These are phyloP conservation scores for Tritrichomonas musculus DNA, from an alignment of 208 protist genomes.

Conservation along the genomic window DNA sequence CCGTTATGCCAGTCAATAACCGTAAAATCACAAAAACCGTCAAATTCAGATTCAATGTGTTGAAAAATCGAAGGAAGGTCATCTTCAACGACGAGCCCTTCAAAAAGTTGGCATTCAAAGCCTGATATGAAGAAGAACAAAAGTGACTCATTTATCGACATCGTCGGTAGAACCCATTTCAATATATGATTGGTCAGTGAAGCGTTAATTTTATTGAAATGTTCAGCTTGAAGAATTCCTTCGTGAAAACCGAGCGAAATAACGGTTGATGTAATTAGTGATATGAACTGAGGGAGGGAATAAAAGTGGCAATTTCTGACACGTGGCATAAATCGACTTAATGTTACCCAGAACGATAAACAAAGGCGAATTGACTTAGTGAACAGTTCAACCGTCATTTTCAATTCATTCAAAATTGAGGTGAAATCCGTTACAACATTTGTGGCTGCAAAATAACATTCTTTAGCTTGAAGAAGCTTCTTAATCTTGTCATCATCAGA, in stretches of 20 bases:
- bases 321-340: not conserved
- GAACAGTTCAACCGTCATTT: not conserved
- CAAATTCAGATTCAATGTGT: not conserved
- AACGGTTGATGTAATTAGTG: not conserved
- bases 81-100: not conserved
- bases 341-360: not conserved
- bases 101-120: not conserved
- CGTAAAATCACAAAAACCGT: not conserved
- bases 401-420: not conserved
- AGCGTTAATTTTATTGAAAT: not conserved
- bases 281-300: not conserved
- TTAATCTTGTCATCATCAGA: not conserved
- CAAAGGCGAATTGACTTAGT: not conserved
- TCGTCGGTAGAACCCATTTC: not conserved
- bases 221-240: not conserved
- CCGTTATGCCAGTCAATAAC: not conserved
- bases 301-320: not conserved
- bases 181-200: not conserved
- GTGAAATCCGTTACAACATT: not conserved
- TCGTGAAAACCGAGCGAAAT: not conserved
- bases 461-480: not conserved
- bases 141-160: not conserved
- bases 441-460: constrained; percentile 19
- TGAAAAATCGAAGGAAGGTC: not conserved
- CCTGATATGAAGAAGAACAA: not conserved